Evolutionary conservation across 129 eudicot species (phyloP), one percentile per base, ranked within the genome.

Genomic region (Erigeron canadensis): DNA sequence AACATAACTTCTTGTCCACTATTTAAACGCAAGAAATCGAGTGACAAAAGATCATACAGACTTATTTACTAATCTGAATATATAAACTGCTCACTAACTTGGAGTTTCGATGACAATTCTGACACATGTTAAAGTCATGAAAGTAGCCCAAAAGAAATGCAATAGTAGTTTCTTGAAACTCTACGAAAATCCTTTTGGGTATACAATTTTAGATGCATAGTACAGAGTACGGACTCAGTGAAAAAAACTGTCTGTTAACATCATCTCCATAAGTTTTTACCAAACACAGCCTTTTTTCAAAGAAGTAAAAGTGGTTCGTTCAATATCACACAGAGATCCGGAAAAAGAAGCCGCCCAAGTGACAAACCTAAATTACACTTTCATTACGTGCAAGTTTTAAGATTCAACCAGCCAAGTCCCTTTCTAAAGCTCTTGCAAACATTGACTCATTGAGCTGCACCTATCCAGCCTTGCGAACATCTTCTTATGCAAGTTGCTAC

Each of bases 101-200:
- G 4, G 43, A 65, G 55, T 43, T 42, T 19, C 37, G 4, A 34
- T 48, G 34, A 28, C 34, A 10, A 68, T 34, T 50, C 28, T 40
- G 42, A 21, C 41, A 70, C 19, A 39, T 41, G 65, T 51, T 70
- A 18, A 70, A 70, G 13, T 17, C 75, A 21, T 39, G 40, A 53
- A 55, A 41, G 54, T 41, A 55, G 41, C 9, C 40, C n/a, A 54
- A 55, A 18, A 56, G 12, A 39, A 69, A n/a, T 43, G 22, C 47
- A 23, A 23, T 10, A 5, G 56, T 38, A 28, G 16, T 50, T n/a
- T 37, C 45, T 50, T 15, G 47, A 42, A 15, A 71, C 41, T 54
- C 63, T 66, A 8, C 34, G 2, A 10, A 50, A 18, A 50, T 18
- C 56, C 16, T 50, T 5, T 50, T 50, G 56, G 5, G 16, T 50